Base-by-base conservation (phyloP, 1,284 basidiomycete species). In the Cryptococcus sp. region DNA sequence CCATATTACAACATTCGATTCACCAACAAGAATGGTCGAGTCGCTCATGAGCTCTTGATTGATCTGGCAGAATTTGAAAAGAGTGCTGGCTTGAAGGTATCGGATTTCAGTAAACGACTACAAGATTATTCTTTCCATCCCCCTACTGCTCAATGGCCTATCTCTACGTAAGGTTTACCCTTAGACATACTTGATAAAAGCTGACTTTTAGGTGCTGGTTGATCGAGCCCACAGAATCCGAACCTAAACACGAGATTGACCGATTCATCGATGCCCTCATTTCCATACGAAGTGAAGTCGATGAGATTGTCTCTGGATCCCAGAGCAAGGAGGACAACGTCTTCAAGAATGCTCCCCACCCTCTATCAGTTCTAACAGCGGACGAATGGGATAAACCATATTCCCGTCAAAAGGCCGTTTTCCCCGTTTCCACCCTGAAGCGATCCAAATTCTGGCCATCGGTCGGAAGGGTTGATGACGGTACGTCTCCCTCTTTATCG, bases 251-350 rank as follows among this genome's bases (percentile, higher is more conserved):
- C 60, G 92, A 96, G 74, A 81, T 97, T 50, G 89, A 97, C 68
- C 82, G 86, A 64, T 94, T 97, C 79, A 91, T 91, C 74, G 89
- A 97, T 61, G 93, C 94, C 5, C 92, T 98, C 86, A 93, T 98
- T 60, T 82, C 87, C 59, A 98, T 98, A 63, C 86, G 92, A 49
- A 79, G 84, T 60, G 94, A 98, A 75, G 90, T 85, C 1, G 86
- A 94, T 59, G 90, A 94, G 56, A 82, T 98, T 63, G 82, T 87
- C 44, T 78, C 81, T 14, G 93, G 92, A 48, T 86, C 85, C 67
- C 88, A 92, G 69, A 86, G 89, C 2, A 85, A 81, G 69, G 87
- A 87, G 59, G 88, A 89, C 77, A 98, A 98, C 72, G 75, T 96
- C 39, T 80, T 98, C 62, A 92, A 87, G 77, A 92, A 96, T 67